Percentiles rank a stretch among this genome's conserved stretches.
phyloP scores from a whole-genome alignment of 495 filamentous ascomycete genomes.

The Talaromyces proteolyticus region DNA sequence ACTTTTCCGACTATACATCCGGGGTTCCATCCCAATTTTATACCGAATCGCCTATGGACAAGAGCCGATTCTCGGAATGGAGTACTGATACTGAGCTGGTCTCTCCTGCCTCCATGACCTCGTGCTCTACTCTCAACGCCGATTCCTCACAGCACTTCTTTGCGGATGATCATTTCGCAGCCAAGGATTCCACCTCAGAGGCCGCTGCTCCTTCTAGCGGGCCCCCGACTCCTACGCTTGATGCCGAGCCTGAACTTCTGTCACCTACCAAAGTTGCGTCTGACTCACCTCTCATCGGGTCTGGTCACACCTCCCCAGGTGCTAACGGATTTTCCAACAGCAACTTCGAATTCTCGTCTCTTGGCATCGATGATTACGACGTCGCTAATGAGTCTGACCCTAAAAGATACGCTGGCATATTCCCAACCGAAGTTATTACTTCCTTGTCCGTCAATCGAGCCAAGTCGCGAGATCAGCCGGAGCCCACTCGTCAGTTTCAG shows the following conservation, averaged over 20 bases:
- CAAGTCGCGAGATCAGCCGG: slow-evolving; percentile 9
- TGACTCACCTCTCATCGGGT: slow-evolving; percentile 21
- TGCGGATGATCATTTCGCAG: slow-evolving; percentile 1
- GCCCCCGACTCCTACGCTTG: slow-evolving; percentile 36
- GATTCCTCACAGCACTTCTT: slow-evolving; percentile 13
- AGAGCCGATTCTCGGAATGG: slow-evolving; percentile 44
- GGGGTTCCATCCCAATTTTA: slow-evolving; percentile 23
- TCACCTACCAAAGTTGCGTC: slow-evolving; percentile 24
- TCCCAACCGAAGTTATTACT: slow-evolving; percentile 17
- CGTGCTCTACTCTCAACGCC: slow-evolving; percentile 25
- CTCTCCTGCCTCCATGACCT: slow-evolving; percentile 34
- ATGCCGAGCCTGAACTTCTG: slow-evolving; percentile 26
- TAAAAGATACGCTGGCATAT: slow-evolving; percentile 41
- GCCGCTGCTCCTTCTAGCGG: slow-evolving; percentile 19
- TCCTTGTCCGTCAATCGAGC: slow-evolving; percentile 7
- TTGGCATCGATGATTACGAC: slow-evolving; percentile 31
- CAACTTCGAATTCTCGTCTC: slow-evolving; percentile 24
- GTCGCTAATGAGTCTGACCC: slow-evolving; percentile 32
- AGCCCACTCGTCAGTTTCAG: slow-evolving; percentile 17
- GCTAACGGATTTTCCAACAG: slow-evolving; percentile 18
- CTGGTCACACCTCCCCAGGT: slow-evolving; percentile 24
- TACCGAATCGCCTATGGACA: slow-evolving; percentile 18
- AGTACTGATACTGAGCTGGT: slow-evolving; percentile 33
- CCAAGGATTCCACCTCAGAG: slow-evolving; percentile 11
- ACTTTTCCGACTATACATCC: slow-evolving; percentile 38